Evolutionary conservation across 768 basidiomycete species (phyloP).

Genomic region (Mycena crocata): DNA sequence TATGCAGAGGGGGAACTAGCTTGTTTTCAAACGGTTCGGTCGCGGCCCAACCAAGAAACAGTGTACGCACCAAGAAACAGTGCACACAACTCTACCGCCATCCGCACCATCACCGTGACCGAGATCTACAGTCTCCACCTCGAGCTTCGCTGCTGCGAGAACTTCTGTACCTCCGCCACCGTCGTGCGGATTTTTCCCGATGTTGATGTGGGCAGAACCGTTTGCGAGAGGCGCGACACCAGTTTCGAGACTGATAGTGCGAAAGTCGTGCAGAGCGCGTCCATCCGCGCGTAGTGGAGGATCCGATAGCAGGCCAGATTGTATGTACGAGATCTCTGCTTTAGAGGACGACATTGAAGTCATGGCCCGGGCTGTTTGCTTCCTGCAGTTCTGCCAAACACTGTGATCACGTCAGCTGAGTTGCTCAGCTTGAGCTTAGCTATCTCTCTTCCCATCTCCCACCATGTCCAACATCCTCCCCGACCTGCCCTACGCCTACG

Average conservation of each 20-base stretch:
- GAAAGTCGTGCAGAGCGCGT: constrained; percentile 72
- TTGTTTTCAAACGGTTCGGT: constrained; percentile 45
- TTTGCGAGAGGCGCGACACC: constrained; percentile 86
- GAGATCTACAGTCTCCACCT: constrained; percentile 70
- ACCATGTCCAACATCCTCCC: constrained; percentile 71
- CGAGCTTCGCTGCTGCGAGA: constrained; percentile 81
- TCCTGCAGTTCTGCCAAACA: no score
- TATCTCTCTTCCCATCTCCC: constrained; percentile 12
- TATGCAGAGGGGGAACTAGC: constrained; percentile 86
- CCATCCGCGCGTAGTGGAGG: constrained; percentile 84
- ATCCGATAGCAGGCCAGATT: constrained; percentile 67
- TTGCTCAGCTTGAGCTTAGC: no score
- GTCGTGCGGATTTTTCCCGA: constrained; percentile 69
- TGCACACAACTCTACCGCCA: constrained; percentile 73
- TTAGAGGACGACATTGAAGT: constrained; percentile 68
- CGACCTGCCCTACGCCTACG: constrained; percentile 79
- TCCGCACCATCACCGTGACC: constrained; percentile 57
- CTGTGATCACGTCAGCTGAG: no score
- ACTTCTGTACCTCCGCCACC: constrained; percentile 81
- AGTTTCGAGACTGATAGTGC: constrained; percentile 79
- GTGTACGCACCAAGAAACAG: constrained; percentile 78
- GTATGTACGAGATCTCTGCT: constrained; percentile 83
- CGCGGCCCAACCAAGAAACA: background rate
- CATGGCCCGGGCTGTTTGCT: no score
- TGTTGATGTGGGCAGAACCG: constrained; percentile 80